Evolutionary conservation across 495 filamentous ascomycete genomes (phyloP).

Genomic region (Penicillium nucicola): DNA sequence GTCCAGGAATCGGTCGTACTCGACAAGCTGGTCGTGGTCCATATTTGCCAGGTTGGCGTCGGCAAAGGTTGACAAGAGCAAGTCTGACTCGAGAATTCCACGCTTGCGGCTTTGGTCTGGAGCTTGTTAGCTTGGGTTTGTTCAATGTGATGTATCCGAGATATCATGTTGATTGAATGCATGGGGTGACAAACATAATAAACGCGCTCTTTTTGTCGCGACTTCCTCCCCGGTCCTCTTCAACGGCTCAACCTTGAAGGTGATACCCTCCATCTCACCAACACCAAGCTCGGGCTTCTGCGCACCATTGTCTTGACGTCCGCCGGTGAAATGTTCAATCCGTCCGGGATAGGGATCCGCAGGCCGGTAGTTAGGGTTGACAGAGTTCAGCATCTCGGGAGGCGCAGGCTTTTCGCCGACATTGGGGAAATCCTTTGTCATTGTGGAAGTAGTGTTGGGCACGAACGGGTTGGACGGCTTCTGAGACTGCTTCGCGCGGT

Average conservation of each 20-base stretch:
- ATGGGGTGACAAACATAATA: slow-evolving; percentile 68
- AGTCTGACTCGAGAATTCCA: slow-evolving; percentile 91
- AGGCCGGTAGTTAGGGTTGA: slow-evolving; percentile 54
- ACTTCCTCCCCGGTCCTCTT: slow-evolving; percentile 75
- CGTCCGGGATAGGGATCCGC: slow-evolving; percentile 57
- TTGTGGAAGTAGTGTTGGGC: slow-evolving; percentile 62
- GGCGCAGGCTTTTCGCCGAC: slow-evolving; percentile 55
- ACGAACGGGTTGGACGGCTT: slow-evolving; percentile 59
- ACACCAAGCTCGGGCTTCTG: slow-evolving; percentile 73
- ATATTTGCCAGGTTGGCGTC: slow-evolving; percentile 71
- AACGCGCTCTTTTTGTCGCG: slow-evolving; percentile 78
- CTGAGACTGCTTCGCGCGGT: slow-evolving; percentile 51
- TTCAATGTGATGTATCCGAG: not conserved
- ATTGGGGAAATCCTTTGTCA: slow-evolving; percentile 59
- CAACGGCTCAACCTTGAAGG: slow-evolving; percentile 86
- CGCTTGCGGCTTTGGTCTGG: slow-evolving; percentile 95
- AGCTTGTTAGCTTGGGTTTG: not conserved
- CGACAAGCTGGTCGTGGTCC: slow-evolving; percentile 65
- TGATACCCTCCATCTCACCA: slow-evolving; percentile 85
- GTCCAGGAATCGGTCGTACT: slow-evolving; percentile 93
- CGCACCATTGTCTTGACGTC: slow-evolving; percentile 47
- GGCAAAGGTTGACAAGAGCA: slow-evolving; percentile 94
- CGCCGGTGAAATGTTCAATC: slow-evolving; percentile 62
- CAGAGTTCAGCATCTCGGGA: slow-evolving; percentile 57
- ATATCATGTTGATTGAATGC: not conserved